Evolutionary conservation across 768 basidiomycete species (phyloP), one percentile per base, ranked within the genome.

Genomic region (Trametopsis cervina): DNA sequence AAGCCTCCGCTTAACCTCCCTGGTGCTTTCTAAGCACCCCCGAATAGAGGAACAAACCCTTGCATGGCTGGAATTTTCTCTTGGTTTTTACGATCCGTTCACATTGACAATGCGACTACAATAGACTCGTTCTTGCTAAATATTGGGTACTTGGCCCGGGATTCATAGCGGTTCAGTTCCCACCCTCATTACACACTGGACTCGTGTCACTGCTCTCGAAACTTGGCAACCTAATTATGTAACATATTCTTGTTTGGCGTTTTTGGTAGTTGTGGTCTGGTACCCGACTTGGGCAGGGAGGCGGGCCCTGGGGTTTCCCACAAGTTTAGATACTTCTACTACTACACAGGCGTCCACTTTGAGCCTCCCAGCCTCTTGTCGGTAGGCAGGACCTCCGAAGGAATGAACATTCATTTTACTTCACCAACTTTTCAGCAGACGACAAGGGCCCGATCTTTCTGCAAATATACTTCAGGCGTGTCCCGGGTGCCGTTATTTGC

Each of bases 1-100:
- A 78, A 80, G 57, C 77, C 78, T 12, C 70, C 79, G 39, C 72
- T 86, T 38, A 63, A 70, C 10, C 60, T 81, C 51, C 76, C 78
- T 4, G 81, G 80, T 25, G 77, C 73, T 24, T 83, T 85, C 63
- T 84, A 63, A 71, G n/a, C 24, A 33, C 29, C 15, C n/a, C 15
- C 9, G 40, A 26, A 4, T 33, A 21, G 23, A 24, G 41, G 23
- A n/a, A 26, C 36, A 18, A 11, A 6, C n/a, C 17, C 17, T 7
- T 40, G n/a, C 18, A 40, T 18, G 39, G 21, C 39, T 40, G 7
- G 39, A 17, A 40, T 40, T 22, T 33, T 33, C 29, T 15, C 29
- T 33, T 7, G 29, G 29, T 33, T 33, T 33, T 33, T 15, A 7
- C 29, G 9, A 40, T 40, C 17, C n/a, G n/a, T 40, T 17, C 17